Percentiles rank a stretch among this genome's conserved stretches.
Conservation (phyloP, 2,329 filamentous ascomycete genomes). For the Monilinia vaccinii-corymbosi region DNA sequence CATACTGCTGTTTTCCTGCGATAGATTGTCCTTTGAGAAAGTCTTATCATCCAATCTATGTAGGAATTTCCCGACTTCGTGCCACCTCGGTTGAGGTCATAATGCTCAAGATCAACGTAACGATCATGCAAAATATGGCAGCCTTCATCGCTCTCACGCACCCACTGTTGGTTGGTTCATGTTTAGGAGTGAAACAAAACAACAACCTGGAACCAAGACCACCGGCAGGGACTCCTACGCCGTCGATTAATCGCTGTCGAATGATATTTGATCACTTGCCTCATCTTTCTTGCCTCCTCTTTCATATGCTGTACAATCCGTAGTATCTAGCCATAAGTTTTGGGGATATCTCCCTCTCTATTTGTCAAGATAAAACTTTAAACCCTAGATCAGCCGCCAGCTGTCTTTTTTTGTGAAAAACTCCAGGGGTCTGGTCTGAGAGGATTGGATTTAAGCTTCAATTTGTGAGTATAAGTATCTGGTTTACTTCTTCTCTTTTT, state of each 20-base stretch:
- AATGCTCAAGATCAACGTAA: not conserved
- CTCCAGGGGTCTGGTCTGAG: not conserved
- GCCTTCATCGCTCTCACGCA: not conserved
- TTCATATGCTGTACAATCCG: not conserved
- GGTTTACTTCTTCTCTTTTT: not conserved
- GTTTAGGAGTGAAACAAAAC: not conserved
- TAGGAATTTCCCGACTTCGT: not conserved
- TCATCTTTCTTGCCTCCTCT: not conserved
- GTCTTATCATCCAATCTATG: not conserved
- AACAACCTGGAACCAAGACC: not conserved
- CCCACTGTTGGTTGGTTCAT: not conserved
- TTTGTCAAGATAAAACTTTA: not conserved
- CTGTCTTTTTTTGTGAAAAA: not conserved
- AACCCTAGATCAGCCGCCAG: not conserved
- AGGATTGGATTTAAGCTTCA: not conserved
- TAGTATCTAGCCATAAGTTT: not conserved
- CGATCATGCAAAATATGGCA: not conserved
- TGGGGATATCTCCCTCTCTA: not conserved
- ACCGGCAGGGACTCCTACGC: not conserved
- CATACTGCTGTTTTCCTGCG: not conserved
- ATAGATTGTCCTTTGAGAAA: not conserved
- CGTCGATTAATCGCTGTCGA: not conserved
- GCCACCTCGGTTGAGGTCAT: not conserved
- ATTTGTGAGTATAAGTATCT: not conserved
- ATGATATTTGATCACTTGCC: not conserved